Evolutionary conservation across 164 flowering plant species (phyloP), one percentile per base, ranked within the genome.

Genomic region (Warburgia ugandensis): DNA sequence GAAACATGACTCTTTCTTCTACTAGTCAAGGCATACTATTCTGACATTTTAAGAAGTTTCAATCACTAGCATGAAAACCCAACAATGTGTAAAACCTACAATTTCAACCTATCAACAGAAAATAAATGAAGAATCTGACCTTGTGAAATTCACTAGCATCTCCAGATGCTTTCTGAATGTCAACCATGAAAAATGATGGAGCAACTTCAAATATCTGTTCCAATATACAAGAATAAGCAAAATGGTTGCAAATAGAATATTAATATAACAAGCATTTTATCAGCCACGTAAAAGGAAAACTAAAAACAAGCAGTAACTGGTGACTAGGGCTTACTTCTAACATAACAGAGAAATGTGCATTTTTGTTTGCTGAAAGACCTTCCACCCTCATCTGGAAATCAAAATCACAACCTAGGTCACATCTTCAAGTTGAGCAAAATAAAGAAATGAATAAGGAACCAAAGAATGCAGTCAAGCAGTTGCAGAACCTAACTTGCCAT

Each of bases 301-400:
- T n/a, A 37, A 50, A 31, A 12, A 6, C 20, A 28, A 35, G 23
- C 29, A 45, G 8, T 6, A 6, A 37, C 2, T 35, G 59, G 46
- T 21, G 33, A 13, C 8, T n/a, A n/a, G 41, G 64, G 13, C 79
- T 62, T 68, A 86, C 99, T 61, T 88, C 96, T 65, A 92, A 55
- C 26, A 92, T 80, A 10, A 81, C 83, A 8, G 92, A 84, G 65
- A 89, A 66, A 69, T 74, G 84, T 29, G 75, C 67, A 25, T 73
- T 63, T 68, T 78, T 86, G 52, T 73, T 60, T 20, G 90, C 75
- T 33, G 95, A 79, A 64, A 79, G 79, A 48, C 97, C 96, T 72
- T 94, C 99, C 46, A 94, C 81, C 70, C 99, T 82, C 99, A 94
- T 86, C 99, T 94, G 83, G 51, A 50, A 73, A 54, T 38, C 28